phyloP scores from a whole-genome alignment of 768 basidiomycete genomes.

The Neoboletus magnificus region DNA sequence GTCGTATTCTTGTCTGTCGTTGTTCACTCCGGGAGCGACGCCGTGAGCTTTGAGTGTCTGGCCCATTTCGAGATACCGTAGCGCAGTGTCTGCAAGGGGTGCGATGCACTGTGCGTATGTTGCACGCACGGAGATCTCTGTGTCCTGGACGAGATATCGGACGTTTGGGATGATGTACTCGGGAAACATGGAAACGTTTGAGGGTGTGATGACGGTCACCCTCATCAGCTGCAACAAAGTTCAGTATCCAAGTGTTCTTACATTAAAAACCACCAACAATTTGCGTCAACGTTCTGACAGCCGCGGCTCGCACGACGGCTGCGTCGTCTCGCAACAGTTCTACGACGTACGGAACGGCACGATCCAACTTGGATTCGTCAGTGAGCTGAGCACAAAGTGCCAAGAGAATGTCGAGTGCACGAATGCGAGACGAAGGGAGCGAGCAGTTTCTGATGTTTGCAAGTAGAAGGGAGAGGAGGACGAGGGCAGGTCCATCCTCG shows the following conservation, averaged over 20 bases:
- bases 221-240: constrained; percentile 48
- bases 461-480: constrained; percentile 82
- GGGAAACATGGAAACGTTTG: constrained; percentile 73
- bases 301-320: constrained; percentile 76
- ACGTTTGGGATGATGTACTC: constrained; percentile 95
- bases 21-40: constrained; percentile 38
- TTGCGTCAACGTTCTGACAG: constrained; percentile 76
- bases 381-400: constrained; percentile 78
- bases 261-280: constrained; percentile 50
- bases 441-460: constrained; percentile 87
- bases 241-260: neutral
- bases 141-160: constrained; percentile 75
- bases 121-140: constrained; percentile 78
- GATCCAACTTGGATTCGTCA: constrained; percentile 93
- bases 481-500: constrained; percentile 85
- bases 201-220: constrained; percentile 68
- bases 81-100: constrained; percentile 79
- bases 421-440: constrained; percentile 82
- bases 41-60: constrained; percentile 88
- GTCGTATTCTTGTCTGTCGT: constrained; percentile 68
- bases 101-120: constrained; percentile 85
- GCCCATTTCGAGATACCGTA: constrained; percentile 89
- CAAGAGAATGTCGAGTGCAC: constrained; percentile 81
- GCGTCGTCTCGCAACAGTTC: constrained; percentile 86
- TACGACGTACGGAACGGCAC: constrained; percentile 88